Conservation (phyloP, 345 rosid genomes). For the Bruguiera sexangula region DNA sequence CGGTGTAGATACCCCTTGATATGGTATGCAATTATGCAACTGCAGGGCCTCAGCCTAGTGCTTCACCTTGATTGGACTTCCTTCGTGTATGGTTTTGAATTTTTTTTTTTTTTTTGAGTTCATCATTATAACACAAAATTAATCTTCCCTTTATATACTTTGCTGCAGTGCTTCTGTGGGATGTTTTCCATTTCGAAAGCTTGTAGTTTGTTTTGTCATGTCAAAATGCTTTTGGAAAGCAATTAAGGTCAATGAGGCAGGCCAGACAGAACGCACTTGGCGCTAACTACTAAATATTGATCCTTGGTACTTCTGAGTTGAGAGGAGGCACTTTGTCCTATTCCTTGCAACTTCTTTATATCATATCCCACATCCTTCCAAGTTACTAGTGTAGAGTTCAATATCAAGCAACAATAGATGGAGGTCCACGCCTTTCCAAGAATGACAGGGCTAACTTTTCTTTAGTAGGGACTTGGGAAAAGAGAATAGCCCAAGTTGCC, state of each 20-base stretch:
- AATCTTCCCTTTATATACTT: no score
- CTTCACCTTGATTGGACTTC: no score
- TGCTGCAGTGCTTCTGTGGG: no score
- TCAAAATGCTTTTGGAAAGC: no score
- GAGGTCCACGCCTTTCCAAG: not conserved
- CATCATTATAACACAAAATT: no score
- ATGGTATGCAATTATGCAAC: no score
- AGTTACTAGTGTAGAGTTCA: slow-evolving; percentile 13
- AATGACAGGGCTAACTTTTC: not conserved
- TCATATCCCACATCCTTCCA: slow-evolving; percentile 26
- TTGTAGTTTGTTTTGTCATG: no score
- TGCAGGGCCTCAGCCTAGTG: no score
- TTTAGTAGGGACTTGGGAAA: not conserved
- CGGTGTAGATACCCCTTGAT: no score
- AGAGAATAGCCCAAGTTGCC: slow-evolving; percentile 1
- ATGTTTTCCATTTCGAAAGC: no score
- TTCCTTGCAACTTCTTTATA: slow-evolving; percentile 18
- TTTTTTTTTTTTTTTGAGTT: no score
- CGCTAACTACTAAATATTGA: not conserved
- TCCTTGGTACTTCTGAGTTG: slow-evolving; percentile 8
- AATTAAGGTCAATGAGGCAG: not conserved
- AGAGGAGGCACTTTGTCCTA: slow-evolving; percentile 12
- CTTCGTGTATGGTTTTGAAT: no score
- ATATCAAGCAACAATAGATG: not conserved
- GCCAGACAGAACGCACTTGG: not conserved